Evolutionary conservation across 345 rosid species (phyloP).

Genomic region (Crucihimalaya himalaica): DNA sequence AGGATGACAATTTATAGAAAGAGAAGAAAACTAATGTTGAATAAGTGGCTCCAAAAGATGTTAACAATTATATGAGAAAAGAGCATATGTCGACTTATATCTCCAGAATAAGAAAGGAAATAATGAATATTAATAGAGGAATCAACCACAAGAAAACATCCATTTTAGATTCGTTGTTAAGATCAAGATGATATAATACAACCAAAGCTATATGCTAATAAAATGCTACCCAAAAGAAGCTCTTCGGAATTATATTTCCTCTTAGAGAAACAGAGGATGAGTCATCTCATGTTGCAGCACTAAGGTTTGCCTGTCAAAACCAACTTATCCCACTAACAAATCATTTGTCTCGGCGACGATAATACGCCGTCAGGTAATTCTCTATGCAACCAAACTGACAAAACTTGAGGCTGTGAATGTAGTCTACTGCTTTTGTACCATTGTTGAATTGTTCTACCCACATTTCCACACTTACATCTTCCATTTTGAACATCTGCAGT

Average conservation of each 20-base stretch:
- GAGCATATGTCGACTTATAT: too few species aligned
- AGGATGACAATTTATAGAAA: too few species aligned
- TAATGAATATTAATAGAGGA: constrained; percentile 21
- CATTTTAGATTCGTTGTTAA: constrained; percentile 3
- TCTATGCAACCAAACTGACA: constrained; percentile 86
- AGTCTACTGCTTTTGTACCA: constrained; percentile 60
- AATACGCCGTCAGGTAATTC: constrained; percentile 78
- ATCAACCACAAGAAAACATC: background rate
- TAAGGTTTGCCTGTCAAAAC: constrained; percentile 50
- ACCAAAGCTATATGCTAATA: constrained; percentile 22
- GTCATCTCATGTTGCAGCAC: constrained; percentile 88
- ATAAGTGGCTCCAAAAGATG: too few species aligned
- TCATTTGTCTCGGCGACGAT: constrained; percentile 90
- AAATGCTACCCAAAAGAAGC: constrained; percentile 1
- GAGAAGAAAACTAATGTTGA: too few species aligned
- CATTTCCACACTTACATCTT: constrained; percentile 98
- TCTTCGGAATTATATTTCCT: constrained; percentile 16
- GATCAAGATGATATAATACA: constrained; percentile 20
- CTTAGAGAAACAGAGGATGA: constrained; percentile 12
- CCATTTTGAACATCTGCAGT: constrained; percentile 90
- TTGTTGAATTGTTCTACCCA: constrained; percentile 89
- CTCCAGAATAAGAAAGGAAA: background rate
- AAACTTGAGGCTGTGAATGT: constrained; percentile 70
- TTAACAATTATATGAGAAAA: too few species aligned
- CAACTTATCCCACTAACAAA: constrained; percentile 75